phyloP scores from a whole-genome alignment of 768 basidiomycete genomes.

The Psilocybe tampanensis region DNA sequence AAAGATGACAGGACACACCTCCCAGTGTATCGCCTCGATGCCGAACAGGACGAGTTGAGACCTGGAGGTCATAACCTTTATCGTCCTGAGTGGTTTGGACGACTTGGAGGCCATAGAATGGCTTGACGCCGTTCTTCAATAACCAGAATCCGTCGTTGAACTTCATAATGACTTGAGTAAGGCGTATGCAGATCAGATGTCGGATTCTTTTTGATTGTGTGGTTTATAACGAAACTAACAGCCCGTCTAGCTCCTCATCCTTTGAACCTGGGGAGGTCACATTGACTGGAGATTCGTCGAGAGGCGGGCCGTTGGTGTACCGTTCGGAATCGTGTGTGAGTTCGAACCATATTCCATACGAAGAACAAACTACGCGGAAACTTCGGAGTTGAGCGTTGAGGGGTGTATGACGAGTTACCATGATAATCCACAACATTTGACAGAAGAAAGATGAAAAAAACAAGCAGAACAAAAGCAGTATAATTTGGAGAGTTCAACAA shows the following conservation, averaged over 20 bases:
- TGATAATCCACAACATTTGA: background rate
- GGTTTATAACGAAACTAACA: background rate
- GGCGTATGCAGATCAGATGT: background rate
- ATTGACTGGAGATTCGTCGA: background rate
- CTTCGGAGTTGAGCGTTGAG: background rate
- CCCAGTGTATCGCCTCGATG: slow-evolving; percentile 67
- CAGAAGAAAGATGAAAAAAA: background rate
- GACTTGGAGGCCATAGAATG: slow-evolving; percentile 64
- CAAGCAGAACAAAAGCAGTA: background rate
- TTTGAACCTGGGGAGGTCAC: slow-evolving; percentile 3
- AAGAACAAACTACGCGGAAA: background rate
- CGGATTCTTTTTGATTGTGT: background rate
- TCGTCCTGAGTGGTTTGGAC: slow-evolving; percentile 46
- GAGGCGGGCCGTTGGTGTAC: background rate
- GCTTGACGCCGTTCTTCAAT: slow-evolving; percentile 60
- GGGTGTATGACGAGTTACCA: background rate
- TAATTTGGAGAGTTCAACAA: no score
- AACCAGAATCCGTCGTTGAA: slow-evolving; percentile 80
- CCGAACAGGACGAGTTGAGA: slow-evolving; percentile 61
- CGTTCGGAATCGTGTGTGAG: background rate
- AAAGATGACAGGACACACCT: slow-evolving; percentile 34
- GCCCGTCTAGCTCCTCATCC: background rate
- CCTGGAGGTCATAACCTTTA: slow-evolving; percentile 56
- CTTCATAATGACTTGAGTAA: slow-evolving; percentile 47
- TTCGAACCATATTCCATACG: background rate